A percentile compares a stretch with the other conserved stretches of the same genome.
These are phyloP conservation scores for Apiospora hydei DNA, from an alignment of 2,329 filamentous ascomycete species.

Conservation along the genomic window DNA sequence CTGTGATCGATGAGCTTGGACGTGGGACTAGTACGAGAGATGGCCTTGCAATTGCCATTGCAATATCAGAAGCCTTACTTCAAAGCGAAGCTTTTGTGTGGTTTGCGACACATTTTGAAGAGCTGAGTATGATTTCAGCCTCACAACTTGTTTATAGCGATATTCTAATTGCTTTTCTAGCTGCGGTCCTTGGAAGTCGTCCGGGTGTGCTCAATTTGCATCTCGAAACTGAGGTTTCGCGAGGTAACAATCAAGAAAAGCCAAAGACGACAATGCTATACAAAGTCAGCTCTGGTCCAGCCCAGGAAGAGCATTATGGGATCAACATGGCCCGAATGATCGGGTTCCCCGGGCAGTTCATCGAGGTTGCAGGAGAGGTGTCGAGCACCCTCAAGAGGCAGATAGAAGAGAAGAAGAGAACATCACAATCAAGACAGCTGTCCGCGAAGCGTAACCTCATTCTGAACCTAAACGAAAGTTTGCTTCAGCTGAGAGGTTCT, in stretches of 20 bases:
- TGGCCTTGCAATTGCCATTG: slow-evolving; percentile 86
- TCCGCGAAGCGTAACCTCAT: slow-evolving; percentile 75
- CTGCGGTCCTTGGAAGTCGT: slow-evolving; percentile 75
- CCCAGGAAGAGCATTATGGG: slow-evolving; percentile 80
- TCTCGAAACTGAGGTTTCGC: slow-evolving; percentile 71
- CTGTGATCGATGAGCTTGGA: slow-evolving; percentile 91
- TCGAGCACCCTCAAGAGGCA: slow-evolving; percentile 67
- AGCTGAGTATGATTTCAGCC: slow-evolving; percentile 62
- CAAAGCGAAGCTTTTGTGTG: slow-evolving; percentile 81
- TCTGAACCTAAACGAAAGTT: slow-evolving; percentile 73
- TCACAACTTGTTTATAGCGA: neutral
- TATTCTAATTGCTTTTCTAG: slow-evolving; percentile 43
- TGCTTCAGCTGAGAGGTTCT: slow-evolving; percentile 72
- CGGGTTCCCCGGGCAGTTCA: slow-evolving; percentile 71
- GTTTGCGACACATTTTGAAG: slow-evolving; percentile 93
- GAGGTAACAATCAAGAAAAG: slow-evolving; percentile 53
- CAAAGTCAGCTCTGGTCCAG: slow-evolving; percentile 75
- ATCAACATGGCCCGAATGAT: slow-evolving; percentile 80
- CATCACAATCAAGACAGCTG: slow-evolving; percentile 63
- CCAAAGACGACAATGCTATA: slow-evolving; percentile 86
- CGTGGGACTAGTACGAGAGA: slow-evolving; percentile 89
- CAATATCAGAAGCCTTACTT: slow-evolving; percentile 87
- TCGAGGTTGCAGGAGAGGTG: slow-evolving; percentile 73
- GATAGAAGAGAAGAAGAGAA: slow-evolving; percentile 64
- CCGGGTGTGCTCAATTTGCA: slow-evolving; percentile 85